phyloP scores from a whole-genome alignment of 208 protist genomes.

The Leishmania amazonensis region DNA sequence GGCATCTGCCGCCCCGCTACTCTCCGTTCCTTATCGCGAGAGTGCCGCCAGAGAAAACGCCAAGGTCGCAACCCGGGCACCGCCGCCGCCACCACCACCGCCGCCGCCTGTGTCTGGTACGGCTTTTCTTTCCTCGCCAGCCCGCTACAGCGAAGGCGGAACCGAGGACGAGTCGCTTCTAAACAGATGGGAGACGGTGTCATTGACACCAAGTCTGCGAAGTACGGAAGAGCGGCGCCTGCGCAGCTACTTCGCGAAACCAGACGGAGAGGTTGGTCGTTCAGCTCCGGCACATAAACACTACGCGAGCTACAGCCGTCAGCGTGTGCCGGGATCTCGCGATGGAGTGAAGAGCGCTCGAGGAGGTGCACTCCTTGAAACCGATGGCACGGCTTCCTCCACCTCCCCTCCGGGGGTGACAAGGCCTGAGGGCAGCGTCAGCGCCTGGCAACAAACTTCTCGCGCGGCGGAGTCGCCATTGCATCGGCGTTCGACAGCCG shows the following conservation, averaged over 20 bases:
- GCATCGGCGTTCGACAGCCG: slow-evolving; percentile 1
- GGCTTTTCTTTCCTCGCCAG: not conserved
- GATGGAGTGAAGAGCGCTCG: not conserved
- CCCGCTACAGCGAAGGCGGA: not conserved
- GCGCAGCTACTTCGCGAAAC: slow-evolving; percentile 21
- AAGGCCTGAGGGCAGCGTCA: not conserved
- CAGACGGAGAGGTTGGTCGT: not conserved
- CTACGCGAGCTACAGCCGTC: not conserved
- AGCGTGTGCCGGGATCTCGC: not conserved
- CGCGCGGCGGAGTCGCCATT: not conserved
- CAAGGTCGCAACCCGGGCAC: not conserved
- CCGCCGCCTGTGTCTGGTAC: slow-evolving; percentile 10
- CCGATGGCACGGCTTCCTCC: not conserved
- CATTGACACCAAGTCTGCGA: slow-evolving; percentile 21
- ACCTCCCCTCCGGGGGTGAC: not conserved
- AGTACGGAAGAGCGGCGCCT: slow-evolving; percentile 21
- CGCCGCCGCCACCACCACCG: slow-evolving; percentile 6
- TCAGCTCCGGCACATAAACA: not conserved
- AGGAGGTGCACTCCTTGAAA: not conserved
- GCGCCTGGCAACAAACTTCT: not conserved
- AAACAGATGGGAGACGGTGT: slow-evolving; percentile 30
- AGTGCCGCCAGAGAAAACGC: not conserved
- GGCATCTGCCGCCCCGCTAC: not conserved
- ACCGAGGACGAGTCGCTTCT: slow-evolving; percentile 1
- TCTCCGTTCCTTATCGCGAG: slow-evolving; percentile 6